phyloP scores from a whole-genome alignment of 2,329 filamentous ascomycete species.

The Leptoxyphium fumago region DNA sequence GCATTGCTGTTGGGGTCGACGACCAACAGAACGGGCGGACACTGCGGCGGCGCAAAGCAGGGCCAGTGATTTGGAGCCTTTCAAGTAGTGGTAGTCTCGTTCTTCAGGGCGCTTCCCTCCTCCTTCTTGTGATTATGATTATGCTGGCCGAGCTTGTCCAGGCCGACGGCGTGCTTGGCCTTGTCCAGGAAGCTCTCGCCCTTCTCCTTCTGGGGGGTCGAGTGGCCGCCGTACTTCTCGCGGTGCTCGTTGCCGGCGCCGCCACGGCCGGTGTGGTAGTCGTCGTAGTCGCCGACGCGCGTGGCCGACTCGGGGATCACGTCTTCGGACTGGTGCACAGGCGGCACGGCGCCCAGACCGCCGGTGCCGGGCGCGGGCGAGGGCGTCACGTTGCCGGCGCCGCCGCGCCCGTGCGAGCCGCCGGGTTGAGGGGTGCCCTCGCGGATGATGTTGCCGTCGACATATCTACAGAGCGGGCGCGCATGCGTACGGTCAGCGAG shows the following conservation, averaged over 20 bases:
- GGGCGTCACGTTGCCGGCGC: slow-evolving; percentile 28
- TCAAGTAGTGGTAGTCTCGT: background rate
- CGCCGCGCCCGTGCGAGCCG: slow-evolving; percentile 19
- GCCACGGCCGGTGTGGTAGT: slow-evolving; percentile 35
- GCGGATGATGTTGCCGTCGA: slow-evolving; percentile 31
- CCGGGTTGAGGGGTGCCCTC: slow-evolving; percentile 28
- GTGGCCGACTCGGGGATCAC: slow-evolving; percentile 30
- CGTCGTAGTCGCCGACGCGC: slow-evolving; percentile 23
- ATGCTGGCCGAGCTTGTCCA: slow-evolving; percentile 4
- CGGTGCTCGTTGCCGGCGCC: slow-evolving; percentile 33
- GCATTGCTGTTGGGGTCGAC: background rate
- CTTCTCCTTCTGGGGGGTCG: slow-evolving; percentile 15
- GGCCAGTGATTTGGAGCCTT: background rate
- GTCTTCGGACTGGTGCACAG: slow-evolving; percentile 21
- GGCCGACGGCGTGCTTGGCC: slow-evolving; percentile 24
- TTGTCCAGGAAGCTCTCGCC: slow-evolving; percentile 27
- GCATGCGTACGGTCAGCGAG: slow-evolving; percentile 3
- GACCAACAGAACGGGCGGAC: background rate
- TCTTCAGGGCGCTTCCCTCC: background rate
- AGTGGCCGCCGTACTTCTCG: slow-evolving; percentile 34
- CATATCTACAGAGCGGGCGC: slow-evolving; percentile 17
- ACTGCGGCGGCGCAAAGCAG: background rate
- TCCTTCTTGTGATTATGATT: background rate
- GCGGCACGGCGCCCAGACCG: background rate
- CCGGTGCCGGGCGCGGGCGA: slow-evolving; percentile 11